Evolutionary conservation across 495 filamentous ascomycete species (phyloP), one percentile per base, ranked within the genome.

Genomic region (Aspergillus olivimuriae): DNA sequence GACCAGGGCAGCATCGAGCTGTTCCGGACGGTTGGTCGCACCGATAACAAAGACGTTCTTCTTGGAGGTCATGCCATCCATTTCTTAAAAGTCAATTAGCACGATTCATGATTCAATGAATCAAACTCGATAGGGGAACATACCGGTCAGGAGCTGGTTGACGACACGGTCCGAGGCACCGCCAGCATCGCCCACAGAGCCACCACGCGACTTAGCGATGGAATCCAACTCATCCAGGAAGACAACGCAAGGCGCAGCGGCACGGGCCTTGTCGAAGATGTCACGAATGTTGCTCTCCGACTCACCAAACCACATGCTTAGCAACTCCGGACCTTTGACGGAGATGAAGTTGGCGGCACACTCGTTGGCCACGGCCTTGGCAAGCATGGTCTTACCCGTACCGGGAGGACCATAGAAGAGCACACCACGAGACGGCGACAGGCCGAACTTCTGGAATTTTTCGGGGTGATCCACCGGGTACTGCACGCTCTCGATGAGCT

Each of bases 21-120:
- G 92, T 75, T 98, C 92, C 31, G 92, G 92, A 72, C 92, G 81
- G 75, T 98, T 98, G 60, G 92, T 98, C 23, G 92, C 92, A 67
- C 92, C 92, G 56, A 98, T 98, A 53, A 98, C 92, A 73, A 98
- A 98, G 55, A 98, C 92, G 69, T 98, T 98, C 86, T 98, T 98
- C 87, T 98, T 98, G 6, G 91, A 95, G 36, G 94, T 96, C 89
- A 95, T 95, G 56, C 89, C 89, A 55, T 95, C 89, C 89, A 95
- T 95, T 80, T 95, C 89, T 91, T 58, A 28, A 31, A n/a, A 2
- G 6, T 20, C 15, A 23, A 57, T 82, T 71, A 83, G 80, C 52
- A 52, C 36, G 16, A 20, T 22, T 26, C 11, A 14, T n/a, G n/a
- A n/a, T n/a, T n/a, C n/a, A 19, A 24, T 19, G 28, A 16, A 17